These are phyloP conservation scores for Ceratocystis variospora DNA, from an alignment of 2,329 filamentous ascomycete species.

Conservation along the genomic window DNA sequence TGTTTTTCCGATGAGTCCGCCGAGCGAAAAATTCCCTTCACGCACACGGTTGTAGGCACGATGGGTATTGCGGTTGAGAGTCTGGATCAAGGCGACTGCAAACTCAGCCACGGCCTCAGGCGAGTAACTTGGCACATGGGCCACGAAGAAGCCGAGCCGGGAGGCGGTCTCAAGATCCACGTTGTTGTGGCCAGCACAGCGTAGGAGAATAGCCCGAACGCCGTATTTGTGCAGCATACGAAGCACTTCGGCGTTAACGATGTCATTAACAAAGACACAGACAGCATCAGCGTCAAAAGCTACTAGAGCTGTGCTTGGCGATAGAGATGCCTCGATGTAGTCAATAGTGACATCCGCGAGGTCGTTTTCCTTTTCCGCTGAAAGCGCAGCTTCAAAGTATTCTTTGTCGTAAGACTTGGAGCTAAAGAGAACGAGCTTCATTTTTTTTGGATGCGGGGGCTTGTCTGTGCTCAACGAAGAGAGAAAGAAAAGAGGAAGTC, in stretches of 20 bases:
- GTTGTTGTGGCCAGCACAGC: constrained; percentile 57
- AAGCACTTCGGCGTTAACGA: constrained; percentile 38
- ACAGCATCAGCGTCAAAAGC: constrained; percentile 41
- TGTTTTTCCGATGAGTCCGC: constrained; percentile 48
- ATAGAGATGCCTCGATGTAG: constrained; percentile 46
- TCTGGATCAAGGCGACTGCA: constrained; percentile 52
- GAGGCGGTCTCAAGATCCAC: constrained; percentile 46
- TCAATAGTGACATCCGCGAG: constrained; percentile 33
- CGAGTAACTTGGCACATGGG: constrained; percentile 54
- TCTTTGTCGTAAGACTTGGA: constrained; percentile 49
- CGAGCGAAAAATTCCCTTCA: constrained; percentile 53
- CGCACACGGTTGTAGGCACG: constrained; percentile 54
- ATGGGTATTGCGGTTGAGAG: constrained; percentile 53
- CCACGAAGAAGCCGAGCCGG: constrained; percentile 43
- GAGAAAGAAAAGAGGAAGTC: background rate
- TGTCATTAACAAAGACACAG: constrained; percentile 57
- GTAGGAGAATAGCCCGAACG: constrained; percentile 46
- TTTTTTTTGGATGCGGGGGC: constrained; percentile 24
- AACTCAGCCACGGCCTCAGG: constrained; percentile 59
- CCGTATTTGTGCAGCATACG: constrained; percentile 35
- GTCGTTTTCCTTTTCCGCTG: constrained; percentile 24
- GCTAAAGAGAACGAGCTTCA: constrained; percentile 52
- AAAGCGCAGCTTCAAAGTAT: constrained; percentile 36
- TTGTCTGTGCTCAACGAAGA: background rate
- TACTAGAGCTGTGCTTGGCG: constrained; percentile 41